Conservation (phyloP, 331 rosid genomes). For the Arachis monticola region DNA sequence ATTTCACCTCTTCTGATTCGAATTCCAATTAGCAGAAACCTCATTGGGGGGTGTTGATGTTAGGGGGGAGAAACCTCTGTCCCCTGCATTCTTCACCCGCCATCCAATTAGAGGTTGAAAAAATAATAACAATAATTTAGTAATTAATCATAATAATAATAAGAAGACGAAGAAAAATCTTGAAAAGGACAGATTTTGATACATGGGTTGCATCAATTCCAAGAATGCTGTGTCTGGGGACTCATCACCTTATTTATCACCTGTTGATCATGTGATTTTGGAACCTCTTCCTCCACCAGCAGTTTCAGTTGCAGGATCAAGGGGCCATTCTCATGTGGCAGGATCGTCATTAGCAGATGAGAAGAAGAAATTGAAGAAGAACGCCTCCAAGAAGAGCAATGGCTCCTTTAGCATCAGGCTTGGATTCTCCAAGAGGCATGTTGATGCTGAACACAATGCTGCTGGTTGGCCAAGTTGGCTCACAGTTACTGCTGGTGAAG, state of each 20-base stretch:
- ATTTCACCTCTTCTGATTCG: constrained; percentile 15
- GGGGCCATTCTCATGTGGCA: constrained; percentile 19
- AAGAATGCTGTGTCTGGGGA: constrained; percentile 47
- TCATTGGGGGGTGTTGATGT: constrained; percentile 57
- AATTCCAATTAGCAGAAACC: constrained; percentile 19
- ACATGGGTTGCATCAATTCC: constrained; percentile 94
- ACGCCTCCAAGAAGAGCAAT: constrained; percentile 45
- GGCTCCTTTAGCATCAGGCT: constrained; percentile 56
- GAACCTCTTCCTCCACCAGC: not conserved
- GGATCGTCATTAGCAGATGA: constrained; percentile 39
- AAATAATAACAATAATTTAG: not conserved
- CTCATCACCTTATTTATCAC: not conserved
- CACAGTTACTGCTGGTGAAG: constrained; percentile 76
- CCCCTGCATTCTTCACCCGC: constrained; percentile 50
- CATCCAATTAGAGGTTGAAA: constrained; percentile 8
- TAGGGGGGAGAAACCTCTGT: constrained; percentile 47
- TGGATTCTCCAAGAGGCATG: constrained; percentile 52
- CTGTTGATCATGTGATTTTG: not conserved
- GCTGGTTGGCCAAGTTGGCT: constrained; percentile 99
- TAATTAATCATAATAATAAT: too few relatives aligned
- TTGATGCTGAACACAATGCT: constrained; percentile 86
- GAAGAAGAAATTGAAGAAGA: constrained; percentile 53
- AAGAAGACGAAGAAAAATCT: not conserved
- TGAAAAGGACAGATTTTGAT: too few relatives aligned
- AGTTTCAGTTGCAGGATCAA: constrained; percentile 20